Evolutionary conservation across 1,284 basidiomycete genomes (phyloP).

Genomic region (Cutaneotrichosporon mucoides): DNA sequence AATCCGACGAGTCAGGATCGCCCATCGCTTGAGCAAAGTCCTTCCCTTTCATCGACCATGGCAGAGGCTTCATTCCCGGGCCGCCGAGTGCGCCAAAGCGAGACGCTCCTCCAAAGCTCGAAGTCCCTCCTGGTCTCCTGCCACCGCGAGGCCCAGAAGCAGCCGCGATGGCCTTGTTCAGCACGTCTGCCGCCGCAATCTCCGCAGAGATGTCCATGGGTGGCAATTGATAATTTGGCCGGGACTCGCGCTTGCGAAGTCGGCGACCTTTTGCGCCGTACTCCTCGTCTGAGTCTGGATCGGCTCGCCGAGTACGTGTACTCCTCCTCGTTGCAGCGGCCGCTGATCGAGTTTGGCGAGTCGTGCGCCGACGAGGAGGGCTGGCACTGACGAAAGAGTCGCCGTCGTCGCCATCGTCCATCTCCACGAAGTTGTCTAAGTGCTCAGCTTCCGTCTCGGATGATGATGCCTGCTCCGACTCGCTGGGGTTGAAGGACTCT

Average conservation of each 20-base stretch:
- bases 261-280: conserved; percentile 27
- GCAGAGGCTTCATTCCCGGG: conserved; percentile 22
- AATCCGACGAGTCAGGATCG: conserved; percentile 43
- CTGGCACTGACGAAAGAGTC: conserved; percentile 2
- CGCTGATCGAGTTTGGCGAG: conserved; percentile 4
- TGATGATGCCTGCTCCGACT: conserved; percentile 22
- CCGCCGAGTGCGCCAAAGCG: conserved; percentile 31
- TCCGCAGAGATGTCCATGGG: conserved; percentile 40
- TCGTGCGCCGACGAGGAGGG: conserved; percentile 6
- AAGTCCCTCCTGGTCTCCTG: neutral
- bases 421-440: conserved; percentile 44
- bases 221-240: conserved; percentile 47
- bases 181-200: conserved; percentile 24
- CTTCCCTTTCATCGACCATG: conserved; percentile 32
- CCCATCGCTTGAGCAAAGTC: conserved; percentile 42
- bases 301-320: conserved; percentile 20
- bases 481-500: conserved; percentile 30
- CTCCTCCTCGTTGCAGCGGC: conserved; percentile 1
- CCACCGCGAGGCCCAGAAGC: conserved; percentile 23
- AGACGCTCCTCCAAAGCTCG: conserved; percentile 28
- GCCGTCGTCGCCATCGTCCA: conserved; percentile 38
- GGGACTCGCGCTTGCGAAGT: conserved; percentile 40
- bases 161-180: conserved; percentile 29
- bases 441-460: conserved; percentile 20
- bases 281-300: conserved; percentile 31